Evolutionary conservation across 768 basidiomycete genomes (phyloP).

Genomic region (Basidioascus undulatus): DNA sequence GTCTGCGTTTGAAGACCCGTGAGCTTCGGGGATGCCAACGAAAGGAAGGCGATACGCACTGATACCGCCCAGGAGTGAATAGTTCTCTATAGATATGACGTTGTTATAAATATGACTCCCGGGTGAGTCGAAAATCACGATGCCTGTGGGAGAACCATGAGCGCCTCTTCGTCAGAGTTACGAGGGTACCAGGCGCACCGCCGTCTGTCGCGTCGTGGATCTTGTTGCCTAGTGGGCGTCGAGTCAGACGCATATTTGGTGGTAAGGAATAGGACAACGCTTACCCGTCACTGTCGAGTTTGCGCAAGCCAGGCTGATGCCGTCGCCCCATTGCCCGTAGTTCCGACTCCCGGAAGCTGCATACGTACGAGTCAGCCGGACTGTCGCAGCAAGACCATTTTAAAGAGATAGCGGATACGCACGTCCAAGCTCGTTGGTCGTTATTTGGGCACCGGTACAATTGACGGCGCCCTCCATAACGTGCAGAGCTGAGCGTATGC

Average conservation of each 20-base stretch:
- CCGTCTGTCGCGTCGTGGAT: constrained; percentile 53
- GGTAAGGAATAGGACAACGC: too few relatives aligned
- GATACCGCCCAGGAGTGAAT: constrained; percentile 48
- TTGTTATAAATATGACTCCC: constrained; percentile 51
- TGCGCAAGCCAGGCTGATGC: constrained; percentile 46
- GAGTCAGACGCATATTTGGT: too few relatives aligned
- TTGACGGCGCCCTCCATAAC: constrained; percentile 39
- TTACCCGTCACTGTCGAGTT: constrained; percentile 35
- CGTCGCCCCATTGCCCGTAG: constrained; percentile 58
- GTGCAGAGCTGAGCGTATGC: too few relatives aligned
- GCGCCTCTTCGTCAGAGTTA: too few relatives aligned
- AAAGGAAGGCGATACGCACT: neutral
- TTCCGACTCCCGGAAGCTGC: constrained; percentile 18
- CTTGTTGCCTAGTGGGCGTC: too few relatives aligned
- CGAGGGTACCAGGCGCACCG: too few relatives aligned
- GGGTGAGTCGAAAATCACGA: constrained; percentile 52
- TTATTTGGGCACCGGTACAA: constrained; percentile 40
- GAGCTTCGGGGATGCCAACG: neutral
- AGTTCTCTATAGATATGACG: constrained; percentile 48
- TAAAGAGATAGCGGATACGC: neutral
- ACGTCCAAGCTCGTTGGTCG: constrained; percentile 51
- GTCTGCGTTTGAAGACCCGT: constrained; percentile 18
- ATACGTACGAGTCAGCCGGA: constrained; percentile 41
- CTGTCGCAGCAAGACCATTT: neutral
- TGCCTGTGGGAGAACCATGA: too few relatives aligned